These are phyloP conservation scores for Epichloe baconii DNA, from an alignment of 2,329 filamentous ascomycete genomes.

Conservation along the genomic window DNA sequence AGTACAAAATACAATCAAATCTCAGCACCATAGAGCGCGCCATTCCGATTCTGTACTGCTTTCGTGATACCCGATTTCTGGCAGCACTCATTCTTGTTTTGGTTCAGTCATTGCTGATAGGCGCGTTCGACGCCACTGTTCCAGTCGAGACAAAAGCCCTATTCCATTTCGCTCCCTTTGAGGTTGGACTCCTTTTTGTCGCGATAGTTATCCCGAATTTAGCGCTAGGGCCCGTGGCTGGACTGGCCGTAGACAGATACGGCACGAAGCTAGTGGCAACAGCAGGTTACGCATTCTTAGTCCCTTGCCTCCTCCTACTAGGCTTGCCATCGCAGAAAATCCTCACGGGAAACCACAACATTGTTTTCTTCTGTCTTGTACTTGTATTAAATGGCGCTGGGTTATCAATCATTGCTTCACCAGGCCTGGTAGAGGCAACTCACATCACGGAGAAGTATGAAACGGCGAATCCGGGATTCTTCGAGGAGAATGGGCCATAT, in stretches of 20 bases:
- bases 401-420: not conserved
- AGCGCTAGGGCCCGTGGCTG: constrained; percentile 1
- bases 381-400: constrained; percentile 1
- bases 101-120: not conserved
- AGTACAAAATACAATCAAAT: not conserved
- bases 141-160: not conserved
- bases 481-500: constrained; percentile 7
- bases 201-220: not conserved
- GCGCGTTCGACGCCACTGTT: constrained; percentile 1
- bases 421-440: constrained; percentile 5
- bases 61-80: not conserved
- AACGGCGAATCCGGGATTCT: constrained; percentile 5
- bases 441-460: constrained; percentile 4
- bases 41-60: constrained; percentile 1
- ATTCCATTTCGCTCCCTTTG: not conserved
- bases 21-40: not conserved
- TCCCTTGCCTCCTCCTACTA: not conserved
- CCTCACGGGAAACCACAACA: not conserved
- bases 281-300: not conserved
- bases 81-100: not conserved
- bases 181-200: not conserved
- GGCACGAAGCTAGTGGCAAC: constrained; percentile 4
- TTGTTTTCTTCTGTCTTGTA: not conserved
- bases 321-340: not conserved
- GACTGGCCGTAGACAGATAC: constrained; percentile 3